phyloP scores from a whole-genome alignment of 2,329 filamentous ascomycete genomes.

The Penicillium sp. region DNA sequence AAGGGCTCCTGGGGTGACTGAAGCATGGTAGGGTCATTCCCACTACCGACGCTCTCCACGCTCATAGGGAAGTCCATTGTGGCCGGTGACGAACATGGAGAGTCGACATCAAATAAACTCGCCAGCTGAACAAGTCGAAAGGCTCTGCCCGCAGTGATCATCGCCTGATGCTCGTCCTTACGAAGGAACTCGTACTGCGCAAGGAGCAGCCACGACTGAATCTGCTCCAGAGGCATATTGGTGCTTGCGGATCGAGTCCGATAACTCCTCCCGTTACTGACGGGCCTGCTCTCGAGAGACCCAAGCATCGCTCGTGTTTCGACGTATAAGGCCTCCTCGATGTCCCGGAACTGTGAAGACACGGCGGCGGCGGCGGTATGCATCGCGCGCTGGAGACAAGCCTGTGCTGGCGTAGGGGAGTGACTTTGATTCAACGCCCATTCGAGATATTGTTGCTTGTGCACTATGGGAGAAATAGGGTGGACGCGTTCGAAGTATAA shows the following conservation, averaged over 20 bases:
- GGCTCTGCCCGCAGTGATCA: not conserved
- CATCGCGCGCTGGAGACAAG: not conserved
- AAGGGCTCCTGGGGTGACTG: not conserved
- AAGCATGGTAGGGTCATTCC: not conserved
- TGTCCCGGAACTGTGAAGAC: not conserved
- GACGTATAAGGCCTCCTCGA: not conserved
- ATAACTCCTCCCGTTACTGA: not conserved
- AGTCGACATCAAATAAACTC: not conserved
- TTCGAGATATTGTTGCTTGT: not conserved
- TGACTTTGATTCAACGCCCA: not conserved
- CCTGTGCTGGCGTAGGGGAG: not conserved
- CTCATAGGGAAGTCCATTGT: not conserved
- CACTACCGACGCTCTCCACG: not conserved
- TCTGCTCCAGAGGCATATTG: not conserved
- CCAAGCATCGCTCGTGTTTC: not conserved
- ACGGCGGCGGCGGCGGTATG: not conserved
- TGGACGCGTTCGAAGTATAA: not conserved
- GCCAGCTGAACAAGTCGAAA: not conserved
- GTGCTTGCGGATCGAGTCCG: not conserved
- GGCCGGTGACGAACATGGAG: not conserved
- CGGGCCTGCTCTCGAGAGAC: not conserved
- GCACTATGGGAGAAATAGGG: not conserved
- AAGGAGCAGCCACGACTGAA: not conserved
- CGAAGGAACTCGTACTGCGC: not conserved
- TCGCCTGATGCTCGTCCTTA: not conserved